These are phyloP conservation scores for Aspergillus niger DNA, from an alignment of 2,329 filamentous ascomycete genomes.

Conservation along the genomic window DNA sequence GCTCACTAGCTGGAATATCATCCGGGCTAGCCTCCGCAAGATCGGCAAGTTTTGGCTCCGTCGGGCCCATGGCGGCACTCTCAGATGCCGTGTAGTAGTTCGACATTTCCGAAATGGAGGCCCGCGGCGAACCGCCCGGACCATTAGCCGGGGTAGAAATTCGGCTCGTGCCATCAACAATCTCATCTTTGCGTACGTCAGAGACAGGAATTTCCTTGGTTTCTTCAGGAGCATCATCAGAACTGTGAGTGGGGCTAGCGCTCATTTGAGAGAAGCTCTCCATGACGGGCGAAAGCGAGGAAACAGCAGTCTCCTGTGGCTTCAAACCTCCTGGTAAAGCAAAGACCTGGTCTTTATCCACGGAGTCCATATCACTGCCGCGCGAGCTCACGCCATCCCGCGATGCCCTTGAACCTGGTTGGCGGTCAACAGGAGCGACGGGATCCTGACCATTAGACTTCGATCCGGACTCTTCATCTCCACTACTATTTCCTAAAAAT, in stretches of 20 bases:
- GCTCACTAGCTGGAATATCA: conserved; percentile 23
- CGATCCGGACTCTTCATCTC: conserved; percentile 32
- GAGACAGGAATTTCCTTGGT: conserved; percentile 15
- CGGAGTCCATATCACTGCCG: conserved; percentile 12
- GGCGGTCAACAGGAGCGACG: conserved; percentile 18
- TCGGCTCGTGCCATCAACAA: conserved; percentile 25
- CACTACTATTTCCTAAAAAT: conserved; percentile 40
- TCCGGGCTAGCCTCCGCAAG: conserved; percentile 22
- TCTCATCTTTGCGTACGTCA: conserved; percentile 27
- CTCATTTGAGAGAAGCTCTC: conserved; percentile 30
- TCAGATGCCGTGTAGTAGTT: conserved; percentile 49
- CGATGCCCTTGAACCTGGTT: conserved; percentile 6
- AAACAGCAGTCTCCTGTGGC: conserved; percentile 16
- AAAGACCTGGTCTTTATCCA: conserved; percentile 10
- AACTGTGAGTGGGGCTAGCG: conserved; percentile 11
- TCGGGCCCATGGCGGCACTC: conserved; percentile 40
- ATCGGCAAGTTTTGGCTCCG: conserved; percentile 27
- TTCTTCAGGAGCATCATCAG: conserved; percentile 14
- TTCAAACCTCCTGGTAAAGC: conserved; percentile 11
- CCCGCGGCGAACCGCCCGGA: conserved; percentile 32
- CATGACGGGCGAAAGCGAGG: conserved; percentile 30
- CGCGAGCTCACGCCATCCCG: conserved; percentile 12
- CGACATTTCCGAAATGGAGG: conserved; percentile 43
- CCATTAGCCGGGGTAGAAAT: conserved; percentile 28
- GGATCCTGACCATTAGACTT: conserved; percentile 25